phyloP scores from a whole-genome alignment of 1,139 yeast species.

The Yarrowia galli region DNA sequence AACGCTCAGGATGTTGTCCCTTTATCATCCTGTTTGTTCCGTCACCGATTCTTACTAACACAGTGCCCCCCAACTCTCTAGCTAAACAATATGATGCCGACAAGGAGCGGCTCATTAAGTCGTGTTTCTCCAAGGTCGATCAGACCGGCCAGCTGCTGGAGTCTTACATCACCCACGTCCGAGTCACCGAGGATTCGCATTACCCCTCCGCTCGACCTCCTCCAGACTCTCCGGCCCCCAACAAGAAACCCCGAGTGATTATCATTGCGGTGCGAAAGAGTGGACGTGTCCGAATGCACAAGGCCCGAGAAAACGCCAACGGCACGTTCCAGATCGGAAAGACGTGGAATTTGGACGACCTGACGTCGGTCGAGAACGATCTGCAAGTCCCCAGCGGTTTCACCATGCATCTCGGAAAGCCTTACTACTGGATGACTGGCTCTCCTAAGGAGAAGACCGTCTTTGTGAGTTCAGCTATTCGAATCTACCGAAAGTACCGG shows the following conservation, averaged over 20 bases:
- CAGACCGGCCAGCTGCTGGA: conserved; percentile 50
- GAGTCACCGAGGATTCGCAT: conserved; percentile 52
- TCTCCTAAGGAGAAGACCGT: conserved; percentile 71
- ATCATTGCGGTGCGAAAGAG: conserved; percentile 59
- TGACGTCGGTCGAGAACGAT: conserved; percentile 65
- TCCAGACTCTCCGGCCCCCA: conserved; percentile 44
- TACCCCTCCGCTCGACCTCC: conserved; percentile 47
- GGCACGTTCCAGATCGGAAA: conserved; percentile 89
- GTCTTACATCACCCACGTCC: conserved; percentile 65
- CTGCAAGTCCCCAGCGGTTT: conserved; percentile 55
- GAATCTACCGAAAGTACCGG: conserved; percentile 70
- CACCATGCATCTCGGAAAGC: conserved; percentile 70
- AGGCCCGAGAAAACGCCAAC: conserved; percentile 80
- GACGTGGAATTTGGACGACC: conserved; percentile 86
- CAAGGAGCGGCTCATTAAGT: conserved; percentile 55
- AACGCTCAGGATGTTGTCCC: too few species aligned
- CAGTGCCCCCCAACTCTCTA: conserved; percentile 44
- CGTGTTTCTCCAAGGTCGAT: conserved; percentile 56
- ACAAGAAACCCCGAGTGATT: conserved; percentile 49
- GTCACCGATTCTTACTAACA: conserved; percentile 1
- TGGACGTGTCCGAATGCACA: conserved; percentile 79
- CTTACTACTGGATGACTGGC: conserved; percentile 84
- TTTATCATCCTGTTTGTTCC: too few species aligned
- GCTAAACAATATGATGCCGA: conserved; percentile 63
- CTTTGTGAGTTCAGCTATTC: conserved; percentile 68